Conservation (phyloP, 768 basidiomycete genomes). For the Dacryopinax primogenitus region DNA sequence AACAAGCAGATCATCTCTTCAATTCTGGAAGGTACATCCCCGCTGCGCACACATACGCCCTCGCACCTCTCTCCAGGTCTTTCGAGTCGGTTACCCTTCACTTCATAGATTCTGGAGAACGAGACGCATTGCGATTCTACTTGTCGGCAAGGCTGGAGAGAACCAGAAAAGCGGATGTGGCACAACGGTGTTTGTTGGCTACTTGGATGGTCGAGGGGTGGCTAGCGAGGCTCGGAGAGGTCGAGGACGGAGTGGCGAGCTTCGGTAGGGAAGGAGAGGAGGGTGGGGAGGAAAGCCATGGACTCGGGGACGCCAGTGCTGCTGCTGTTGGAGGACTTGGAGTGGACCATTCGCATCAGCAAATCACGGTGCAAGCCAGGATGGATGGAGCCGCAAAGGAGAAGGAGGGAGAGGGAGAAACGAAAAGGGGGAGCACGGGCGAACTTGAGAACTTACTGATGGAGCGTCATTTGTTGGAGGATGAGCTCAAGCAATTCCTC, state of each 20-base stretch:
- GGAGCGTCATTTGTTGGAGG: constrained; percentile 74
- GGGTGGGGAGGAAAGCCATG: not conserved
- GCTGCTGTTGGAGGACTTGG: no score
- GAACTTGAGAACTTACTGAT: constrained; percentile 74
- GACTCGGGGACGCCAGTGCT: constrained; percentile 23
- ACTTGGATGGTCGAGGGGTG: constrained; percentile 98
- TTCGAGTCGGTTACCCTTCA: constrained; percentile 89
- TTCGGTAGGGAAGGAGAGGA: not conserved
- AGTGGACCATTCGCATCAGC: no score
- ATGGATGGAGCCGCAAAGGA: no score
- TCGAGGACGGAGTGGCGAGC: constrained; percentile 81
- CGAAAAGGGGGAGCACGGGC: constrained; percentile 40
- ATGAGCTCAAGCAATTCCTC: constrained; percentile 85
- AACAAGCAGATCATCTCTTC: constrained; percentile 73
- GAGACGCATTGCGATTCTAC: constrained; percentile 83
- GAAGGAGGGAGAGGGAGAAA: not conserved
- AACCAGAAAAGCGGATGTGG: constrained; percentile 74
- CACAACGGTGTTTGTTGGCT: constrained; percentile 93
- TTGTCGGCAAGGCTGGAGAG: constrained; percentile 76
- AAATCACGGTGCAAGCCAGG: no score
- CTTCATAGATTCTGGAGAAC: constrained; percentile 78
- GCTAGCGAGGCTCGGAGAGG: constrained; percentile 87
- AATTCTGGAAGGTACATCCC: constrained; percentile 70
- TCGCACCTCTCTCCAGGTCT: constrained; percentile 50
- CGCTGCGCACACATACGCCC: constrained; percentile 84